Evolutionary conservation across 129 eudicot species (phyloP).

Genomic region (Heracleum sosnowskyi): DNA sequence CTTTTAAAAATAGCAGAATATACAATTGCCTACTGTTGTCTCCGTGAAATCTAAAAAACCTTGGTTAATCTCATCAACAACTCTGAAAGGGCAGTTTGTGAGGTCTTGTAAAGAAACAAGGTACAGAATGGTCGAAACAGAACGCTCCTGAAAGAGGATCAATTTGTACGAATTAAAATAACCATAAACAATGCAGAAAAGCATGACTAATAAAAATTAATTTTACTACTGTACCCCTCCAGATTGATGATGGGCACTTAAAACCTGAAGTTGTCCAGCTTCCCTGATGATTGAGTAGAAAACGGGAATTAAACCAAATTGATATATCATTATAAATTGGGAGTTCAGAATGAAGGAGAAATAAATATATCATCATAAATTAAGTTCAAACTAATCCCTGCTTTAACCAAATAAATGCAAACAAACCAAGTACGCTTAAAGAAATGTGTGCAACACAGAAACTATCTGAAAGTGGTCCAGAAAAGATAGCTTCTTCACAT

Average conservation of each 20-base stretch:
- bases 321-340: not conserved
- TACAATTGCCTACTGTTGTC: not conserved
- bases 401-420: not conserved
- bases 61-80: conserved; percentile 97
- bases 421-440: not conserved
- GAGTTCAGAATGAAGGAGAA: not conserved
- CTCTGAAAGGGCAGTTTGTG: conserved; percentile 96
- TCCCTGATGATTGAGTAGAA: conserved; percentile 44
- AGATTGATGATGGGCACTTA: conserved; percentile 96
- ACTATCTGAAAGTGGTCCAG: not conserved
- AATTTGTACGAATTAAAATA: not conserved
- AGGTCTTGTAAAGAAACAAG: conserved; percentile 97
- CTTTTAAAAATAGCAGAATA: not conserved
- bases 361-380: not conserved
- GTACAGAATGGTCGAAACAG: conserved; percentile 94
- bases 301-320: not conserved
- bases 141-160: conserved; percentile 59
- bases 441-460: not conserved
- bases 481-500: not conserved
- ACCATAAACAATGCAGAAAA: conserved; percentile 12
- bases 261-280: conserved; percentile 79
- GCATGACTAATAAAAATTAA: conserved; percentile 1
- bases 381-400: not conserved
- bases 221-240: conserved; percentile 70
- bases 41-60: conserved; percentile 30